phyloP scores from a whole-genome alignment of 2,329 filamentous ascomycete genomes.

The Colletotrichum coccodes region DNA sequence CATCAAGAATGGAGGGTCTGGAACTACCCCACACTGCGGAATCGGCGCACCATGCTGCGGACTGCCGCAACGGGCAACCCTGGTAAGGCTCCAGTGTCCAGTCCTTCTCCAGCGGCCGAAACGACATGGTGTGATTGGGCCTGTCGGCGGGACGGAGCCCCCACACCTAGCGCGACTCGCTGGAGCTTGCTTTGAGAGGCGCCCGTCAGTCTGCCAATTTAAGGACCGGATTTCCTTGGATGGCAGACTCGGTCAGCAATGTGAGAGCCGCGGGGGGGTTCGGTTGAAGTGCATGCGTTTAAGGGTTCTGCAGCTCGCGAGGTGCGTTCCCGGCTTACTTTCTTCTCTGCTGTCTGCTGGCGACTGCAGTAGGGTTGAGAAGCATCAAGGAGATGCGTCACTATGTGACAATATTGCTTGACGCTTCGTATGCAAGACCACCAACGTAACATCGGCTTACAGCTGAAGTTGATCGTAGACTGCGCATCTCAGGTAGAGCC shows the following conservation, averaged over 20 bases:
- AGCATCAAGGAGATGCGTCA: too few species aligned
- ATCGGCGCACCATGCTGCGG: constrained; percentile 33
- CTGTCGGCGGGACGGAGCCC: not conserved
- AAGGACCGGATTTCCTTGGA: constrained; percentile 7
- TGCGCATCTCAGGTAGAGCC: not conserved
- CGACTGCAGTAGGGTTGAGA: not conserved
- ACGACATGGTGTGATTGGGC: constrained; percentile 3
- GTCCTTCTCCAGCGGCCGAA: constrained; percentile 1
- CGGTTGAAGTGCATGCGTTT: not conserved
- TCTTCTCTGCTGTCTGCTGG: not conserved
- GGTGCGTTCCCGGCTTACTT: too few species aligned
- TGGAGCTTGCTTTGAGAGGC: constrained; percentile 5
- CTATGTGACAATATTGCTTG: not conserved
- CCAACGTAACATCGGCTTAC: not conserved
- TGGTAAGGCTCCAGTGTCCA: constrained; percentile 1
- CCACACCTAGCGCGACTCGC: not conserved
- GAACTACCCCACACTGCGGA: constrained; percentile 33
- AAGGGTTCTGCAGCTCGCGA: not conserved
- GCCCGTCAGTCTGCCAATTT: not conserved
- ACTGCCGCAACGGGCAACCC: constrained; percentile 31
- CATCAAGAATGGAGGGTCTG: constrained; percentile 29
- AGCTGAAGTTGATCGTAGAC: not conserved
- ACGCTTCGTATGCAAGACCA: not conserved
- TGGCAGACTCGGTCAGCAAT: constrained; percentile 2
- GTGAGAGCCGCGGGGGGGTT: not conserved